These are phyloP conservation scores for Psidium friedrichsthalianum DNA, from an alignment of 345 rosid species.

Conservation along the genomic window DNA sequence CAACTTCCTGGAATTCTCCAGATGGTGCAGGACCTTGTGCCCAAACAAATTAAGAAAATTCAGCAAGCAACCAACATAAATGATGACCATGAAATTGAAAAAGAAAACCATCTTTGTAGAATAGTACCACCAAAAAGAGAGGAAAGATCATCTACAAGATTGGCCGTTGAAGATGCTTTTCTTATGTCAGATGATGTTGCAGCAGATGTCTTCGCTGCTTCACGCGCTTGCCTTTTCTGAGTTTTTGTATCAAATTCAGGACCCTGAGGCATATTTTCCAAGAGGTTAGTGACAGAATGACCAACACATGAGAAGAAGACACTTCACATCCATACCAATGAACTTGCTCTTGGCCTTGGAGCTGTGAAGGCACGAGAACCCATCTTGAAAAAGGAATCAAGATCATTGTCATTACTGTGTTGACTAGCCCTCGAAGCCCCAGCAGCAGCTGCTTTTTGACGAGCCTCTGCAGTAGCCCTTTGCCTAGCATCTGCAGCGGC, in stretches of 20 bases:
- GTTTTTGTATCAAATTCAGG: conserved; percentile 15
- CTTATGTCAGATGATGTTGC: conserved; percentile 16
- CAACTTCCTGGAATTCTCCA: conserved; percentile 29
- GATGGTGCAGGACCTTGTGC: conserved; percentile 20
- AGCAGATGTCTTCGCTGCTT: conserved; percentile 17
- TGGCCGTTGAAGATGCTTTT: conserved; percentile 24
- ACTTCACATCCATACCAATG: not conserved
- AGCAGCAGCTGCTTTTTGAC: conserved; percentile 28
- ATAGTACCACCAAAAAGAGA: conserved; percentile 25
- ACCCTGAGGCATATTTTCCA: conserved; percentile 15
- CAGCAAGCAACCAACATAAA: not conserved
- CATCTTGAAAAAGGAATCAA: conserved; percentile 24
- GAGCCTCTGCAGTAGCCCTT: conserved; percentile 23
- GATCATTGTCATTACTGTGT: conserved; percentile 20
- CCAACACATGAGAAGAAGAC: not conserved
- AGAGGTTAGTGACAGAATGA: not conserved
- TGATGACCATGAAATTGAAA: not conserved
- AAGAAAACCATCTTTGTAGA: not conserved
- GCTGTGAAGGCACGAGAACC: conserved; percentile 12
- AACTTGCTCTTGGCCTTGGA: conserved; percentile 21
- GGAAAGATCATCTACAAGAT: conserved; percentile 24
- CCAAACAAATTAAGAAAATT: not conserved
- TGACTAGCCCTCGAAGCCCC: conserved; percentile 11
- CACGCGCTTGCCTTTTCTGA: conserved; percentile 21
- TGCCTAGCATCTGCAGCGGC: conserved; percentile 35